phyloP scores from a whole-genome alignment of 495 filamentous ascomycete species.

The Aspergillus affinis region DNA sequence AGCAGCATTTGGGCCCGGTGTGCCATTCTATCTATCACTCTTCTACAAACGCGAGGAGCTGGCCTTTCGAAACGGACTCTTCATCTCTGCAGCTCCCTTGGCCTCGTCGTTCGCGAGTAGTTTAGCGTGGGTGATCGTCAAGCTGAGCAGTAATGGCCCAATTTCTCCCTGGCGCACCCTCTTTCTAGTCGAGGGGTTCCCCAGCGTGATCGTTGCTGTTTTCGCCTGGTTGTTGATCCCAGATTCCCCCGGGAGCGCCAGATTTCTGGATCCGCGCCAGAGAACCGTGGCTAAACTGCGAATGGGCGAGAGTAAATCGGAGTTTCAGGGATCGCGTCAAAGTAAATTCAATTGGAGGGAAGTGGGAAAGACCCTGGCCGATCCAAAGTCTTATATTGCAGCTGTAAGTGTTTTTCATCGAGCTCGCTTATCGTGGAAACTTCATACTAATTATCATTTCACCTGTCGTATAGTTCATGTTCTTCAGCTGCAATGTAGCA shows the following conservation, averaged over 20 bases:
- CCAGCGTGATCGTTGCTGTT: slow-evolving; percentile 56
- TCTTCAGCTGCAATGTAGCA: slow-evolving; percentile 59
- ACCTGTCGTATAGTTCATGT: slow-evolving; percentile 47
- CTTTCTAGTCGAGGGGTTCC: slow-evolving; percentile 63
- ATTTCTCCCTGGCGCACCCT: slow-evolving; percentile 61
- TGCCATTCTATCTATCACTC: slow-evolving; percentile 62
- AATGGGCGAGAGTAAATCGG: slow-evolving; percentile 36
- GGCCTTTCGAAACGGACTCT: slow-evolving; percentile 59
- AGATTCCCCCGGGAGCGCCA: slow-evolving; percentile 51
- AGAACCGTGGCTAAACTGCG: slow-evolving; percentile 49
- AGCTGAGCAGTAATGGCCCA: slow-evolving; percentile 43
- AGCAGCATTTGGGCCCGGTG: slow-evolving; percentile 61
- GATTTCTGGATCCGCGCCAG: slow-evolving; percentile 48
- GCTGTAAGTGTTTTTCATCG: slow-evolving; percentile 52
- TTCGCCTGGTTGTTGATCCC: slow-evolving; percentile 54
- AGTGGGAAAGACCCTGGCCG: slow-evolving; percentile 52
- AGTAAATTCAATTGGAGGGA: slow-evolving; percentile 49
- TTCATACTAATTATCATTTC: slow-evolving; percentile 3
- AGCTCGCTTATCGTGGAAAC: too few species aligned
- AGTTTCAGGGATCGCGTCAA: slow-evolving; percentile 20
- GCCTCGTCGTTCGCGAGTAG: slow-evolving; percentile 69
- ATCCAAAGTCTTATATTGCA: slow-evolving; percentile 69
- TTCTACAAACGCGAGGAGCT: slow-evolving; percentile 62
- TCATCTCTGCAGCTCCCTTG: slow-evolving; percentile 62
- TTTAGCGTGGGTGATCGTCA: slow-evolving; percentile 59